Conservation (phyloP, 2,329 filamentous ascomycete genomes). For the Zasmidium citrigriseum region DNA sequence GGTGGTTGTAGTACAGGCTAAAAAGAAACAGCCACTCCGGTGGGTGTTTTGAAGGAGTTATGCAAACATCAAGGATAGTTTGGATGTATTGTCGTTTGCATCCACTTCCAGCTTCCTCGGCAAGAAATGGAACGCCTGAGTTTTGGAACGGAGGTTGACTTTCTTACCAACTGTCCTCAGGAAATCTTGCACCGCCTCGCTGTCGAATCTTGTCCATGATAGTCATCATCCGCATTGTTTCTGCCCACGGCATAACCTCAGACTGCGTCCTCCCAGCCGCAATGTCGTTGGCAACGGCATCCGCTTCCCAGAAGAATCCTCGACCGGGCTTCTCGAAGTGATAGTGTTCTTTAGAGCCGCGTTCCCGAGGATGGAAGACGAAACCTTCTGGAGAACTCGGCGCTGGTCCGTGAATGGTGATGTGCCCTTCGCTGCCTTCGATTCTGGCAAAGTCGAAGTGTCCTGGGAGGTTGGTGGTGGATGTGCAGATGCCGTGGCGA, state of each 20-base stretch:
- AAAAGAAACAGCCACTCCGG: too few relatives aligned
- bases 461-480: constrained; percentile 33
- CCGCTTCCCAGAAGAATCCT: constrained; percentile 51
- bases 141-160: too few relatives aligned
- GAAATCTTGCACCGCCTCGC: constrained; percentile 35
- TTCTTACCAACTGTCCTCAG: constrained; percentile 16
- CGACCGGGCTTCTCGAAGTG: constrained; percentile 40
- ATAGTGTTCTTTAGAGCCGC: constrained; percentile 35
- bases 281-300: constrained; percentile 46
- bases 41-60: too few relatives aligned
- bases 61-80: too few relatives aligned
- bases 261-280: constrained; percentile 42
- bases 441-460: constrained; percentile 40
- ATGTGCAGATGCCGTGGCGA: constrained; percentile 46
- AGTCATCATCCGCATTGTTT: constrained; percentile 49
- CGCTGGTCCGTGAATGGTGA: constrained; percentile 39
- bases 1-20: too few relatives aligned
- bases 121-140: too few relatives aligned
- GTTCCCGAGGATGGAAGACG: constrained; percentile 36
- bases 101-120: too few relatives aligned
- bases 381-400: constrained; percentile 39
- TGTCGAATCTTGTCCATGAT: constrained; percentile 51
- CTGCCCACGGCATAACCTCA: constrained; percentile 47
- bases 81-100: too few relatives aligned
- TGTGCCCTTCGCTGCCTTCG: constrained; percentile 43